These are phyloP conservation scores for Sequoiadendron giganteum DNA, from an alignment of 75 land plant genomes.

Conservation along the genomic window DNA sequence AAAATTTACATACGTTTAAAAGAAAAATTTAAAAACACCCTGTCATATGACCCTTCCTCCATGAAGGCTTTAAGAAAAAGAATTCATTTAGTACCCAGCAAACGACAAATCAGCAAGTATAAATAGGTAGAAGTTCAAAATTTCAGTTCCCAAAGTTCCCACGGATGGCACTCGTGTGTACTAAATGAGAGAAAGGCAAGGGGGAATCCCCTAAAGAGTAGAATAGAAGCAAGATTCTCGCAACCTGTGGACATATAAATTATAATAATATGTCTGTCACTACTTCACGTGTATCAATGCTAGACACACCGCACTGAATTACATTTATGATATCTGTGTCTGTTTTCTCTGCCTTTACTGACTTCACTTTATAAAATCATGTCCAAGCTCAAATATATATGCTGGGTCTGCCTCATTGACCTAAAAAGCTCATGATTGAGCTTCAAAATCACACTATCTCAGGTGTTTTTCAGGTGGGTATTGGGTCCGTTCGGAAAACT, in stretches of 20 bases:
- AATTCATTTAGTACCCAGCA: not conserved
- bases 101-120: not conserved
- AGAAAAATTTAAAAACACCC: no score
- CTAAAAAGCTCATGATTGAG: not conserved
- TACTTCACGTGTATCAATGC: not conserved
- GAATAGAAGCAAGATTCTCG: not conserved
- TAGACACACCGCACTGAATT: not conserved
- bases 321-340: not conserved
- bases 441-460: not conserved
- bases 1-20: no score
- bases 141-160: not conserved
- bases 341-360: not conserved
- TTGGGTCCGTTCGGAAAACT: not conserved
- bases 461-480: not conserved
- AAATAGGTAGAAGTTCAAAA: not conserved
- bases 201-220: not conserved
- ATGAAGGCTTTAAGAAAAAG: not conserved
- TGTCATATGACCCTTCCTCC: no score
- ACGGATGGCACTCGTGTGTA: not conserved
- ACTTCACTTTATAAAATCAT: not conserved
- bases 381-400: not conserved
- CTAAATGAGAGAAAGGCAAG: not conserved
- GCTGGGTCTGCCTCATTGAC: not conserved
- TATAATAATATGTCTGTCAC: not conserved
- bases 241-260: not conserved